Evolutionary conservation across 768 basidiomycete species (phyloP), one percentile per base, ranked within the genome.

Genomic region (Leccinum imitatum): DNA sequence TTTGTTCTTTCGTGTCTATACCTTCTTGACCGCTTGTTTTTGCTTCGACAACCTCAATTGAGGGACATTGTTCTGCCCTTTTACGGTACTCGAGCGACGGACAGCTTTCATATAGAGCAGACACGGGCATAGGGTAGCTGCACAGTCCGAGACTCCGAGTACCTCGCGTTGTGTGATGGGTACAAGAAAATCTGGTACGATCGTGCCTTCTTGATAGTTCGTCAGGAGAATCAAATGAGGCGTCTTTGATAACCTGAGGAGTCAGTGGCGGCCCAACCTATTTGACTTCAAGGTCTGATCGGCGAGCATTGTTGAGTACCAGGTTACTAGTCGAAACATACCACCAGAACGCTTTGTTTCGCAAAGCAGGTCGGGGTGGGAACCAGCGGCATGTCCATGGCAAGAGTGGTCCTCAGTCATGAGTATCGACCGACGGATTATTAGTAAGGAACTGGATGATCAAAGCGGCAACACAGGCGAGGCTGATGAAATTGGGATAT

Each of bases 11-110:
- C 27, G 33, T 56, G 54, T 51, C 46, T 54, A 10, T 61, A 60
- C 46, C 53, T 56, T 62, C 64, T 70, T 67, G 65, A 71, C 62
- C 59, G 2, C 51, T 53, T 58, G 60, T 65, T 54, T 53, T 56
- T 54, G 33, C 55, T 54, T 56, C 48, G 37, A 60, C 62, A 41
- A 58, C 56, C 39, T 53, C 14, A 60, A 59, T 69, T 6, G 41
- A 62, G 58, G 59, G 25, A 21, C 8, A 14, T 53, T 53, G 61
- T 10, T 47, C 48, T 7, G 48, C 8, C 50, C 25, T 44, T 14
- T 10, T 37, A 11, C 23, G 23, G 27, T 56, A 30, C 41, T 52
- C 41, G 56, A 51, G 37, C 48, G 21, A 53, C 48, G 44, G 41
- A 35, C 14, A 50, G 7, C 48, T n/a, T 23, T n/a, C 19, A 17